Percentiles rank a stretch among this genome's conserved stretches.
These are phyloP conservation scores for Kandelia obovata DNA, from an alignment of 345 rosid species.

Conservation along the genomic window DNA sequence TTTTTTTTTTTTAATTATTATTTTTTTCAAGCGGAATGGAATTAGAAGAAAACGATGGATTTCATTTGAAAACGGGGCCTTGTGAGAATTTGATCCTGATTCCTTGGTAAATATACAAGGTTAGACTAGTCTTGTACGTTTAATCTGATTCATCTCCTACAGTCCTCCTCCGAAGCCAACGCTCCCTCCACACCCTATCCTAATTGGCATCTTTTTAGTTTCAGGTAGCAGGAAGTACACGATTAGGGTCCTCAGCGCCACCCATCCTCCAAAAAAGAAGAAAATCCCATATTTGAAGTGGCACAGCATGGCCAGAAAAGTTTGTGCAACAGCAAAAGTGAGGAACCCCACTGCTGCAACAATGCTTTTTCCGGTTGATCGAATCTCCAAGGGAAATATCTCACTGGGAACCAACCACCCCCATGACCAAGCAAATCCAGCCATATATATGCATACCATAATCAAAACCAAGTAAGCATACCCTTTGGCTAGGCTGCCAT, in stretches of 20 bases:
- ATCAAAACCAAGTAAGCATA: constrained; percentile 33
- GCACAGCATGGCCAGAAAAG: constrained; percentile 42
- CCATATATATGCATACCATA: constrained; percentile 36
- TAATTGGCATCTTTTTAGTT: constrained; percentile 47
- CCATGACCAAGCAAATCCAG: constrained; percentile 55
- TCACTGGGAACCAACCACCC: constrained; percentile 58
- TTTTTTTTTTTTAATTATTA: no score
- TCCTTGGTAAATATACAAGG: no score
- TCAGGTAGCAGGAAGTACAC: constrained; percentile 41
- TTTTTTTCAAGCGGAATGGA: no score
- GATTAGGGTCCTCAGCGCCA: constrained; percentile 41
- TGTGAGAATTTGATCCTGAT: no score
- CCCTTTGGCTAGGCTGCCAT: constrained; percentile 43
- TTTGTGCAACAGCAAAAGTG: constrained; percentile 44
- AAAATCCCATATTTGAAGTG: constrained; percentile 43
- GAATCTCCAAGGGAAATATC: constrained; percentile 40
- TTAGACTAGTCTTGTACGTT: no score
- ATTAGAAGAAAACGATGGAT: no score
- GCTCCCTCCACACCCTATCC: constrained; percentile 47
- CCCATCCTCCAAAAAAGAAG: constrained; percentile 54
- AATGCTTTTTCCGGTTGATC: constrained; percentile 49
- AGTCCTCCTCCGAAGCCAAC: constrained; percentile 44
- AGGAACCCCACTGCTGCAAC: constrained; percentile 42
- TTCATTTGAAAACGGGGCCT: no score
- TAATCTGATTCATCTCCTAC: constrained; percentile 15